Base-by-base conservation (phyloP, 2,329 filamentous ascomycete species). In the Fusarium graminum region DNA sequence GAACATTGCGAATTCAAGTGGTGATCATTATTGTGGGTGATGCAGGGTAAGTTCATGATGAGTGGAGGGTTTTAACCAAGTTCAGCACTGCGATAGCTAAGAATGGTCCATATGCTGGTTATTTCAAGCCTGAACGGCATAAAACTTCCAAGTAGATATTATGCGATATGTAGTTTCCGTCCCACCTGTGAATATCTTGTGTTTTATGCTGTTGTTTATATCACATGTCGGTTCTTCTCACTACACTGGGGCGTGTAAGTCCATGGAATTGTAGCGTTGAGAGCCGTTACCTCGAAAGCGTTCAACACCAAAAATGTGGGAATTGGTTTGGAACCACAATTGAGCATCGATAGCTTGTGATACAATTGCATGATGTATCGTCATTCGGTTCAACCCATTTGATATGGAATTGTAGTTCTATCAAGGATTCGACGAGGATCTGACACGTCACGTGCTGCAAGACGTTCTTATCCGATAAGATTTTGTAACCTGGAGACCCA, bases 401-500 rank as follows among this genome's bases (percentile, higher is more conserved):
- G 4, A 32, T 36, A 13, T 39, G 29, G 7, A 13, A 22, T n/a
- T 17, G 16, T 6, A 13, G 13, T 12, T 30, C 26, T 12, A 28
- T 49, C 6, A 28, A 40, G 29, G 40, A 36, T n/a, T 34, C 42
- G 26, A 5, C n/a, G 19, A 19, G 36, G 47, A 11, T 17, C 4
- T 11, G 26, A 47, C 25, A 63, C 36, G 44, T 63, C 42, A 45
- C 47, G 58, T 60, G 49, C 30, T 13, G 4, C 12, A n/a, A 12
- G 25, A 17, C 6, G 22, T 19, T 50, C 14, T 19, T 38, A 19
- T 12, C 39, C 22, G 54, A 68, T 65, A 61, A 56, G 53, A 64
- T 68, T 55, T 65, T 44, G 45, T 7, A 14, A 38, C 7, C 11
- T 6, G 28, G 11, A 59, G 36, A 41, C 45, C 64, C 63, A 67